A percentile compares a stretch with the other conserved stretches of the same genome.
These are phyloP conservation scores for Eleusine indica DNA, from an alignment of 176 grass and related monocot genomes.

Conservation along the genomic window DNA sequence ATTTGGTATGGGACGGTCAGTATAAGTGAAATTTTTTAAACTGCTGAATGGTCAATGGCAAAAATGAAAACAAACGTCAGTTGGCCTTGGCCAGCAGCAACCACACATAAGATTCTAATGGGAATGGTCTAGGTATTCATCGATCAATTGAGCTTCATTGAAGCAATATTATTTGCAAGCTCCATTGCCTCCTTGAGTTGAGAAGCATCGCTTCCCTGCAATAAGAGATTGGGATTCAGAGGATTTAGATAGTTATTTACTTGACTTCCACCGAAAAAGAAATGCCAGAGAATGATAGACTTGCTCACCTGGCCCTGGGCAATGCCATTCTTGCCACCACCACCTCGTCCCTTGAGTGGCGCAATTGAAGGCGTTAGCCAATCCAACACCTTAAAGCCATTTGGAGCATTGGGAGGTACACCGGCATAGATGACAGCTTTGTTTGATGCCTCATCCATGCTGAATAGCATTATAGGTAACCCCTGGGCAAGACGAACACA, in stretches of 20 bases:
- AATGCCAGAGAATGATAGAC: background rate
- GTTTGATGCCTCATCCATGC: conserved; percentile 66
- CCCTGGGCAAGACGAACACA: conserved; percentile 44
- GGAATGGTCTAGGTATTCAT: background rate
- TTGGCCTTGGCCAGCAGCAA: background rate
- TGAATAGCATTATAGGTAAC: conserved; percentile 87
- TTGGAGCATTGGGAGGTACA: conserved; percentile 54
- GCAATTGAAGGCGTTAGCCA: conserved; percentile 80
- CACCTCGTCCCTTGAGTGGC: conserved; percentile 83
- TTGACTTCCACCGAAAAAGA: background rate
- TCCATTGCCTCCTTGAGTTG: conserved; percentile 78
- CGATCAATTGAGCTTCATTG: conserved; percentile 68
- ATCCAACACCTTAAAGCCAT: conserved; percentile 71
- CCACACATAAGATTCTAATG: too few relatives aligned
- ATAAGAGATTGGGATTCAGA: background rate
- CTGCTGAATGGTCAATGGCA: background rate
- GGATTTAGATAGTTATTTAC: background rate
- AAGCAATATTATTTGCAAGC: conserved; percentile 68
- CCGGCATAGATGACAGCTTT: conserved; percentile 81
- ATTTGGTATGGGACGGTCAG: background rate
- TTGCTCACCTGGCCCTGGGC: conserved; percentile 85
- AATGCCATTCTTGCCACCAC: conserved; percentile 81
- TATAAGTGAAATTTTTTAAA: background rate
- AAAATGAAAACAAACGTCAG: background rate
- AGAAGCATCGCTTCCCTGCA: conserved; percentile 78